These are phyloP conservation scores for Leccinum fallax DNA, from an alignment of 1,284 basidiomycete species.

Conservation along the genomic window DNA sequence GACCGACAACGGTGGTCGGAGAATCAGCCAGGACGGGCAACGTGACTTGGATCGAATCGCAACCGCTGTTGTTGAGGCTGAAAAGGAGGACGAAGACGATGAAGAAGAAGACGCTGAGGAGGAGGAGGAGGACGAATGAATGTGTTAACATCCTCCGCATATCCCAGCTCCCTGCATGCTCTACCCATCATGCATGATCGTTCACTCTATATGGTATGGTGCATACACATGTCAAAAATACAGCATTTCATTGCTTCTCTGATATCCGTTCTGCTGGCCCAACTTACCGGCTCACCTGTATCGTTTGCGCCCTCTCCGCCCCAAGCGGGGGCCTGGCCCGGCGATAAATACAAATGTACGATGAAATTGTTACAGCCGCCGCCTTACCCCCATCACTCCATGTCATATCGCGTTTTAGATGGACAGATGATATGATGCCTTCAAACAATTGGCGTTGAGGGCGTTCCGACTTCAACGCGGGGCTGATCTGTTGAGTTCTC, in stretches of 20 bases:
- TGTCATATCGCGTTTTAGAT: not conserved
- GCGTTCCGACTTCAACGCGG: no score
- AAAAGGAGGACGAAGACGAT: conserved; percentile 83
- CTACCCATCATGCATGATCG: conserved; percentile 28
- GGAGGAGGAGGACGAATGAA: conserved; percentile 57
- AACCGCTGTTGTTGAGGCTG: conserved; percentile 90
- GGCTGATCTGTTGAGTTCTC: not conserved
- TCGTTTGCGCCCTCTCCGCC: not conserved
- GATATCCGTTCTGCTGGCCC: not conserved
- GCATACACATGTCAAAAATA: conserved; percentile 44
- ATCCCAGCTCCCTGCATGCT: conserved; percentile 27
- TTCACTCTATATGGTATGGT: conserved; percentile 44
- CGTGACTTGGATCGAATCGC: conserved; percentile 99
- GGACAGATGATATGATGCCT: not conserved
- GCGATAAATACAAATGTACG: not conserved
- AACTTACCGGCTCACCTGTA: not conserved
- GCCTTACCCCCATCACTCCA: not conserved
- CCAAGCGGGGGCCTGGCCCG: not conserved
- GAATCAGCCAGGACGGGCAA: conserved; percentile 96
- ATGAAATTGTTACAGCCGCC: not conserved
- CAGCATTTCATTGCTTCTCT: conserved; percentile 19
- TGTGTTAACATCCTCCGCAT: conserved; percentile 22
- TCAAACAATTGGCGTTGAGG: not conserved
- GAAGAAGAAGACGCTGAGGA: conserved; percentile 88
- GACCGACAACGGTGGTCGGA: conserved; percentile 91